These are phyloP conservation scores for Penicillium sp. DNA, from an alignment of 2,329 filamentous ascomycete genomes.

Conservation along the genomic window DNA sequence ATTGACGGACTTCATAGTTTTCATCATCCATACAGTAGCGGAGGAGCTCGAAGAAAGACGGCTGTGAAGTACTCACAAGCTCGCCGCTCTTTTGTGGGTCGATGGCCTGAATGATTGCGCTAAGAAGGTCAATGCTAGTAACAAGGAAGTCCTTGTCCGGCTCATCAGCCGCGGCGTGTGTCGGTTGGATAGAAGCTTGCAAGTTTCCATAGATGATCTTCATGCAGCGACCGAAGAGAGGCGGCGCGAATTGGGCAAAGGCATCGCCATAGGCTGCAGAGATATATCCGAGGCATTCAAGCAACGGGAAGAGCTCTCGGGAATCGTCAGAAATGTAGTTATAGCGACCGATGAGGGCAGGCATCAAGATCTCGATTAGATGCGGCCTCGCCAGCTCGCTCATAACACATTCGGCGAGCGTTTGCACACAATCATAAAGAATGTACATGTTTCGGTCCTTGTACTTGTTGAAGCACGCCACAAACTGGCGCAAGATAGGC, in stretches of 20 bases:
- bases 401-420: conserved; percentile 86
- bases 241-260: conserved; percentile 81
- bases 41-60: conserved; percentile 85
- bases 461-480: conserved; percentile 88
- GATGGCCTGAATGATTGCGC: conserved; percentile 88
- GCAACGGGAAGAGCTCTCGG: conserved; percentile 85
- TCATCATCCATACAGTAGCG: conserved; percentile 89
- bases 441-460: conserved; percentile 99
- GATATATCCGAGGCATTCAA: conserved; percentile 96
- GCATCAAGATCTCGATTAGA: conserved; percentile 86
- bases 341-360: conserved; percentile 84
- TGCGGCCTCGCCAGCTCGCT: conserved; percentile 75
- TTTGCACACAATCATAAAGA: conserved; percentile 97
- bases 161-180: conserved; percentile 57
- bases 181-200: conserved; percentile 72
- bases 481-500: conserved; percentile 89
- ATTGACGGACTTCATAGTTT: conserved; percentile 91
- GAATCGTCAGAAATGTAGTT: conserved; percentile 84
- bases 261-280: conserved; percentile 77
- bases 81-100: conserved; percentile 70
- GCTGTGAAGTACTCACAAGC: conserved; percentile 72
- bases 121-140: conserved; percentile 89
- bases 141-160: conserved; percentile 97
- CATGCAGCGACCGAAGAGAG: conserved; percentile 85
- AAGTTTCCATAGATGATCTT: conserved; percentile 90